Conservation (phyloP, 257 asterid species). For the Plantago ovata region DNA sequence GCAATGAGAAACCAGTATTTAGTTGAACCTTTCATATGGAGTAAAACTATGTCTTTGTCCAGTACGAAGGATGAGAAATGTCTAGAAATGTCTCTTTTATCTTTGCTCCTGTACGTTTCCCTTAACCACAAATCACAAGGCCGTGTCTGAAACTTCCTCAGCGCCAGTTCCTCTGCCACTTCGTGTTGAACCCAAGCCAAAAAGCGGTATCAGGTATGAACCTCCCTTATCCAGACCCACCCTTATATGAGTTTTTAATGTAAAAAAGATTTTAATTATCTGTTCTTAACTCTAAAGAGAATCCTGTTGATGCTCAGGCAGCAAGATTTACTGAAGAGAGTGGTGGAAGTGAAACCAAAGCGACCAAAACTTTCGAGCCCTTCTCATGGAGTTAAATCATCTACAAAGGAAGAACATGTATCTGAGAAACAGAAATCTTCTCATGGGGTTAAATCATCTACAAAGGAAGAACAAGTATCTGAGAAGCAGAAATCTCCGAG, state of each 20-base stretch:
- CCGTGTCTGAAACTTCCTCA: constrained; percentile 83
- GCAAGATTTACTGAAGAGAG: constrained; percentile 83
- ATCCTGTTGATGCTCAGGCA: constrained; percentile 46
- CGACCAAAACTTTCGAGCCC: constrained; percentile 42
- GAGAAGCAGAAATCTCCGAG: constrained; percentile 25
- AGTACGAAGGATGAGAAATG: not conserved
- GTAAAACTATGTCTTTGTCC: no score
- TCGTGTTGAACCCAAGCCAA: constrained; percentile 95
- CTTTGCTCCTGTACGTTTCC: constrained; percentile 16
- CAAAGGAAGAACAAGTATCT: constrained; percentile 25
- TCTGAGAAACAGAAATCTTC: constrained; percentile 30
- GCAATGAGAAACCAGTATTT: no score
- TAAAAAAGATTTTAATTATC: no score
- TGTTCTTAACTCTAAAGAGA: not conserved
- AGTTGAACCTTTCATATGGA: no score
- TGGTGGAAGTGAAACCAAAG: constrained; percentile 92
- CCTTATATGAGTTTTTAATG: no score
- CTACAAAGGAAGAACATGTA: constrained; percentile 27
- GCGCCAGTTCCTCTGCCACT: constrained; percentile 82
- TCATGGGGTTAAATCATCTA: constrained; percentile 22
- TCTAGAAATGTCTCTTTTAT: not conserved
- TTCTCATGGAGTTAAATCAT: constrained; percentile 25
- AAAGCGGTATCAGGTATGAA: constrained; percentile 81
- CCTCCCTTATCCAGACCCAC: not conserved
- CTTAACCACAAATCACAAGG: constrained; percentile 62